A percentile compares a stretch with the other conserved stretches of the same genome.
Evolutionary conservation across 148 eudicot genomes (phyloP).

Genomic region (Vaccinium corymbosum): DNA sequence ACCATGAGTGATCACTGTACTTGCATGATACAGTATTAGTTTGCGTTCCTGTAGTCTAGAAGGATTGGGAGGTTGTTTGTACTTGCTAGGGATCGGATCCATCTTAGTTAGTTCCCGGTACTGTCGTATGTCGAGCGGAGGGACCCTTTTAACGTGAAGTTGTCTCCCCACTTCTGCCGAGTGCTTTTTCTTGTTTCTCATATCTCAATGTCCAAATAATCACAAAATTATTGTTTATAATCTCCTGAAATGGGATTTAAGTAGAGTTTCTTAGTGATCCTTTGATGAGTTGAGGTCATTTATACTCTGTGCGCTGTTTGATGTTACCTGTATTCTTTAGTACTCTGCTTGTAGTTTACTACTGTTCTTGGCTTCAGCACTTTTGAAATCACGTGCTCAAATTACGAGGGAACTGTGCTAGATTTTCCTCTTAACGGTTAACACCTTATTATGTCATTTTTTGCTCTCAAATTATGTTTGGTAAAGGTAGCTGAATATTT

Average conservation of each 20-base stretch:
- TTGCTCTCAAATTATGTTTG: neutral
- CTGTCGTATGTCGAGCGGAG: neutral
- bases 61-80: neutral
- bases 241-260: neutral
- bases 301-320: neutral
- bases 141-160: neutral
- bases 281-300: neutral
- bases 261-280: neutral
- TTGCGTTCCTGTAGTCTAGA: neutral
- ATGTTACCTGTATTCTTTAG: neutral
- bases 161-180: neutral
- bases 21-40: neutral
- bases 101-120: neutral
- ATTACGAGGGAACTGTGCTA: neutral
- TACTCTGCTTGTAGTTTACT: neutral
- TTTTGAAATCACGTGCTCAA: neutral
- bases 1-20: neutral
- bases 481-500: neutral
- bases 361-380: neutral
- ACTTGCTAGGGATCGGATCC: neutral
- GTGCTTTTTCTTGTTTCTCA: neutral
- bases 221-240: neutral
- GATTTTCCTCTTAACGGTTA: neutral
- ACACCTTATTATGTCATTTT: neutral
- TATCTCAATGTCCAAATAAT: neutral